Conservation (phyloP, 768 basidiomycete genomes). For the Suillus hirtellus region DNA sequence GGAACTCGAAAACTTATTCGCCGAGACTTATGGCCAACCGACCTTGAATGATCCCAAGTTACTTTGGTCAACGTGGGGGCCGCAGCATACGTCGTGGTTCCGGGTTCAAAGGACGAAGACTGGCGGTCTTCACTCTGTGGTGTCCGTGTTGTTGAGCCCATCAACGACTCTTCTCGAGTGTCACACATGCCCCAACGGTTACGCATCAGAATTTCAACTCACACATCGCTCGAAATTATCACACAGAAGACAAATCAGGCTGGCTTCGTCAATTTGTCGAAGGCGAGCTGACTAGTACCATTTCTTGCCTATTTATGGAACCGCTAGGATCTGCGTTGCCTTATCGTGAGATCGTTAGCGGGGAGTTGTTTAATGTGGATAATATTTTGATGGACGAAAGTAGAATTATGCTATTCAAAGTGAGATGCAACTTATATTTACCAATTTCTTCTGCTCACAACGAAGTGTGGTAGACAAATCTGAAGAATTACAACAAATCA, state of each 20-base stretch:
- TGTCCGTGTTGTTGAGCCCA: slow-evolving; percentile 46
- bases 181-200: slow-evolving; percentile 18
- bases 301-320: slow-evolving; percentile 9
- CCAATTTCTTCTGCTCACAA: neutral
- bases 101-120: slow-evolving; percentile 37
- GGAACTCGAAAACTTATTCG: slow-evolving; percentile 12
- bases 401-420: neutral
- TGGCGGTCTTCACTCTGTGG: slow-evolving; percentile 39
- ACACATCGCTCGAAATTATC: slow-evolving; percentile 15
- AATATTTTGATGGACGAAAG: neutral
- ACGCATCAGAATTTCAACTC: slow-evolving; percentile 43
- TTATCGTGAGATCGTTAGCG: neutral
- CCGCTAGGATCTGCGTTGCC: neutral
- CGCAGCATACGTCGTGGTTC: slow-evolving; percentile 54
- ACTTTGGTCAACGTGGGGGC: slow-evolving; percentile 20
- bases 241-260: slow-evolving; percentile 10
- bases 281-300: slow-evolving; percentile 22
- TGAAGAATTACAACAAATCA: neutral
- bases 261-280: slow-evolving; percentile 28
- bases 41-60: neutral
- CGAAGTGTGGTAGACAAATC: neutral
- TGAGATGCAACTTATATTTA: neutral
- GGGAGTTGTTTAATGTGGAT: neutral
- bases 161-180: slow-evolving; percentile 2
- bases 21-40: neutral